Conservation (phyloP, 371 early-diverging fungal species). For the Dichotomocladium elegans region DNA sequence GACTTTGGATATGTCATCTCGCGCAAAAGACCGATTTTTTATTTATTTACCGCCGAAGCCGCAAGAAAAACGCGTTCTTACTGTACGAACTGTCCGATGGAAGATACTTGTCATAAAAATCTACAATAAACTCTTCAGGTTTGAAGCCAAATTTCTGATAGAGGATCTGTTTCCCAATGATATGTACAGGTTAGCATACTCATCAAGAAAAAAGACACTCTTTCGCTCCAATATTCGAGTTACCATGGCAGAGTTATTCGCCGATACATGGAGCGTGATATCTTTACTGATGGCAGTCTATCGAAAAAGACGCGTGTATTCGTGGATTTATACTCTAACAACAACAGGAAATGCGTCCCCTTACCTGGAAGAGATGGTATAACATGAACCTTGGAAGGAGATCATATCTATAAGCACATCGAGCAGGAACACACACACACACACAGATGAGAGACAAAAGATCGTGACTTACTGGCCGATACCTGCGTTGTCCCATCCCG, state of each 20-base stretch:
- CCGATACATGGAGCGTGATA: constrained; percentile 91
- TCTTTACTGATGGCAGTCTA: constrained; percentile 70
- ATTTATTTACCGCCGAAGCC: constrained; percentile 66
- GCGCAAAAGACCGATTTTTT: too few relatives aligned
- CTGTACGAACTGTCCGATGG: constrained; percentile 72
- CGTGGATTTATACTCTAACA: neutral
- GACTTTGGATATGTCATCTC: too few relatives aligned
- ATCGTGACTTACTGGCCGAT: constrained; percentile 67
- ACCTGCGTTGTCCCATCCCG: constrained; percentile 84
- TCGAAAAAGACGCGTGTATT: neutral
- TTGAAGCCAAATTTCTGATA: constrained; percentile 96
- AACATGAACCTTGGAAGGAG: constrained; percentile 66
- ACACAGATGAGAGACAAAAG: neutral
- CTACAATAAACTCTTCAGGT: constrained; percentile 86
- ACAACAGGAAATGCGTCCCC: neutral
- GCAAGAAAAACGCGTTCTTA: constrained; percentile 87
- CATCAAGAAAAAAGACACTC: neutral
- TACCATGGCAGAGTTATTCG: constrained; percentile 93
- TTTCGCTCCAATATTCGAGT: neutral
- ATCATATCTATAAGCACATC: neutral
- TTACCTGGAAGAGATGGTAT: constrained; percentile 76
- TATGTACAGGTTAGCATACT: neutral
- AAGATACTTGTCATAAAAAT: constrained; percentile 91
- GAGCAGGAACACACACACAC: neutral
- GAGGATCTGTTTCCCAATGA: constrained; percentile 61